A percentile compares a stretch with the other conserved stretches of the same genome.
These are phyloP conservation scores for Coemansia sp. DNA, from an alignment of 192 early-diverging fungal genomes.

Conservation along the genomic window DNA sequence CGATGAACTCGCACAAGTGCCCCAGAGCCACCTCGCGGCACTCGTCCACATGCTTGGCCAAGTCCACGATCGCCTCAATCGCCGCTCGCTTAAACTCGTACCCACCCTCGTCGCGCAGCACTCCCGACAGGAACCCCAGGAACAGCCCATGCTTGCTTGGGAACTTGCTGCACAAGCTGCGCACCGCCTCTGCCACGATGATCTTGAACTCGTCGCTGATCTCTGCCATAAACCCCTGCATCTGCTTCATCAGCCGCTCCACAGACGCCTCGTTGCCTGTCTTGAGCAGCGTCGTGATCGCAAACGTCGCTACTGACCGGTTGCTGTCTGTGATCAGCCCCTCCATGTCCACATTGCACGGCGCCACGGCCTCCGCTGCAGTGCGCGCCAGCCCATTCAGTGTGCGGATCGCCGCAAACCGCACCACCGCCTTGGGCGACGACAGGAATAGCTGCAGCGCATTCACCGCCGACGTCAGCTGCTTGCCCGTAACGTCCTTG, in stretches of 20 bases:
- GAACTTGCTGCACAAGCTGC: conserved; percentile 95
- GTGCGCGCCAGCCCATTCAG: conserved; percentile 89
- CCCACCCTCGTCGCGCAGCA: conserved; percentile 95
- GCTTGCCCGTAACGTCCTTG: conserved; percentile 73
- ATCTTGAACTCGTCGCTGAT: conserved; percentile 99
- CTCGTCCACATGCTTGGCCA: conserved; percentile 90
- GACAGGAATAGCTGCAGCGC: conserved; percentile 91
- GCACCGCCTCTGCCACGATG: conserved; percentile 97
- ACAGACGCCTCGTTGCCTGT: conserved; percentile 98
- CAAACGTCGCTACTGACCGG: conserved; percentile 96
- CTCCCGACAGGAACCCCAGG: conserved; percentile 87
- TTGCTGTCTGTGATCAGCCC: conserved; percentile 95
- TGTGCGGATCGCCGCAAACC: conserved; percentile 96
- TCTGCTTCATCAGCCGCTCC: conserved; percentile 99
- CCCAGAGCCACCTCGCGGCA: conserved; percentile 91
- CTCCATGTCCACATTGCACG: conserved; percentile 99
- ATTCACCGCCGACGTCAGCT: conserved; percentile 89
- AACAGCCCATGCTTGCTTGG: conserved; percentile 91
- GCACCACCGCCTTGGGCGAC: conserved; percentile 86
- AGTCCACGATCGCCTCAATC: conserved; percentile 96
- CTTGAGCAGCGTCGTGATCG: conserved; percentile 97
- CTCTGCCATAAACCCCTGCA: conserved; percentile 95
- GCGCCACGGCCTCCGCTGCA: conserved; percentile 85
- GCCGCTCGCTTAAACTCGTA: conserved; percentile 96
- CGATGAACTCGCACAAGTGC: conserved; percentile 98